phyloP scores from a whole-genome alignment of 2,329 filamentous ascomycete genomes.

The Epichloe elymi region DNA sequence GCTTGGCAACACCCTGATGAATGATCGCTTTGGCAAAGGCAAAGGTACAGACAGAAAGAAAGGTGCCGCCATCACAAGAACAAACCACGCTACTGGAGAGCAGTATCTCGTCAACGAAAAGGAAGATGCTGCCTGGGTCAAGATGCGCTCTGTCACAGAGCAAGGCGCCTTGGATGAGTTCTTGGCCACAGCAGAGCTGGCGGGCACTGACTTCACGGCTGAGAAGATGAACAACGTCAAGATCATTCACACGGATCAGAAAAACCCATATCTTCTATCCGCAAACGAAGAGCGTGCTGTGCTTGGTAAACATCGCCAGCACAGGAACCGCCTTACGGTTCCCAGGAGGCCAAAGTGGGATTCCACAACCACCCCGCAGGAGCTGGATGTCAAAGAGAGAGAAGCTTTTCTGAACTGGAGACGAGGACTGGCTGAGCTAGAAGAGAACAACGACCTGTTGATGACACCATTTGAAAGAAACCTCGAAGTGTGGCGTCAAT shows the following conservation, averaged over 20 bases:
- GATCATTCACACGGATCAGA: conserved; percentile 93
- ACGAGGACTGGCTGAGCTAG: conserved; percentile 77
- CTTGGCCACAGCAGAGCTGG: conserved; percentile 84
- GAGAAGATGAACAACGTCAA: conserved; percentile 99
- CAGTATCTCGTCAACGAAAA: conserved; percentile 85
- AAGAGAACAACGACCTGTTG: conserved; percentile 85
- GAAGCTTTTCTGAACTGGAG: conserved; percentile 79
- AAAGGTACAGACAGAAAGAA: conserved; percentile 76
- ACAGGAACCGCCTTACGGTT: conserved; percentile 70
- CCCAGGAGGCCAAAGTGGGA: conserved; percentile 87
- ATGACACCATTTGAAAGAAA: conserved; percentile 98
- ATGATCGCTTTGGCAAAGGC: conserved; percentile 91
- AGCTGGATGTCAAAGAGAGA: conserved; percentile 69
- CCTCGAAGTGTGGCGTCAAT: conserved; percentile 90
- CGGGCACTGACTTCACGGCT: conserved; percentile 96
- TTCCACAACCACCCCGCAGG: conserved; percentile 63
- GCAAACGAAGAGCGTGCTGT: conserved; percentile 69
- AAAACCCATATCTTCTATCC: conserved; percentile 86
- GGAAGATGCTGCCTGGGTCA: conserved; percentile 91
- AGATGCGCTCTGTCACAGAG: conserved; percentile 98
- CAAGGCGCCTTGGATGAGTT: conserved; percentile 96
- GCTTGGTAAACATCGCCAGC: conserved; percentile 69
- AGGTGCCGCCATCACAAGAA: conserved; percentile 44
- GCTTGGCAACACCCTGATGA: conserved; percentile 96
- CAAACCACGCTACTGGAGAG: conserved; percentile 69